Evolutionary conservation across 2,329 filamentous ascomycete genomes (phyloP), one percentile per base, ranked within the genome.

Genomic region (Ascosphaera apis): DNA sequence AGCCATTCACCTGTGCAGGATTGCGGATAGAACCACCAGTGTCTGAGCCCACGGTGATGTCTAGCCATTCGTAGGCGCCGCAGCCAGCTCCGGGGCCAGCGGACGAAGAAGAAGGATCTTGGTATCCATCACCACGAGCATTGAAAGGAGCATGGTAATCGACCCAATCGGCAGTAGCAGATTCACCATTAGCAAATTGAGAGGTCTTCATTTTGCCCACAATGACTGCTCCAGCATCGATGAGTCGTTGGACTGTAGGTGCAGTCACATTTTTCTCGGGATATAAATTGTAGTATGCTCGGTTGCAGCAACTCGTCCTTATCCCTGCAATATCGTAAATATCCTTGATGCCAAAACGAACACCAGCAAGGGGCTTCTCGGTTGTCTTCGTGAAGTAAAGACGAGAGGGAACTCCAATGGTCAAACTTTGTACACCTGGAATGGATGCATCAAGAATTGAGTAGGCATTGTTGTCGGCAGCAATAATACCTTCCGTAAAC

Each of bases 261-360:
- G 66, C 63, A 1, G 66, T 72, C 2, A 44, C 46, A 2, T 51
- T 57, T 0, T 58, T 53, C 2, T 57, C 45, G 1, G 57, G 53
- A 37, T 70, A 66, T 2, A 76, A 49, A 23, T 62, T 53, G 15
- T 61, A 62, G 58, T 65, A 76, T 1, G 69, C 64, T 21, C 66
- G 55, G 18, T 18, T 25, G 13, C 28, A 23, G 4, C 28, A 23
- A 4, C 27, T 31, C 37, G 67, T 72, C 9, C 59, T 58, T 0
- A 72, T 49, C 1, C 72, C 72, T 15, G 61, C 58, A 28, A 75
- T 50, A 41, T 71, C 58, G 44, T 62, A 70, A 33, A 73, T 67
- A 42, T 76, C 72, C 47, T 76, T 77, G 37, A 76, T 58, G 0
- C 62, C 70, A 1, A 76, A 48, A 13, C 72, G 61, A 3, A 72